Base-by-base conservation (phyloP, 2,329 filamentous ascomycete species). In the Biscogniauxia marginata region DNA sequence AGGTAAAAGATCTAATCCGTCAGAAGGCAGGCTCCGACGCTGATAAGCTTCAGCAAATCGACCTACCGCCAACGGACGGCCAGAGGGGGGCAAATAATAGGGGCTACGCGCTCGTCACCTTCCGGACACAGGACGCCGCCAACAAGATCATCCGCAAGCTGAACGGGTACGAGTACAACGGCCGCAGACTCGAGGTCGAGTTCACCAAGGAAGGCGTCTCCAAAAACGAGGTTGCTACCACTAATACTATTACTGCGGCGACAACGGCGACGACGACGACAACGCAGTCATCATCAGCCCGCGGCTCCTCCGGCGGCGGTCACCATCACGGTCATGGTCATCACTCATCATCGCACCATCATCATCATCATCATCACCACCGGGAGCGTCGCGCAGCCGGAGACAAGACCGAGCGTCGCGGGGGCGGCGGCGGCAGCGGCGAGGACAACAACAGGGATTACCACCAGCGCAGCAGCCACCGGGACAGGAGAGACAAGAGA, bases 151-250 rank as follows among this genome's bases (percentile, higher is more conserved):
- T 71, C 46, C 60, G 59, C 45, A 60, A 57, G n/a, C 66, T 71
- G 20, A 56, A 71, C 45, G 64, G 65, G 4, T 59, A 55, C 53
- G 64, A 64, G 45, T 64, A 64, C 34, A 65, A 67, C 4, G 66
- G 67, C 3, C 63, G 62, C 7, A 54, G 53, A 20, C 51, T 70
- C n/a, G 63, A 55, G 22, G 68, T 60, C 9, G 60, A 62, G 20
- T 59, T 65, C 46, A 67, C 66, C 7, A 70, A 65, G 30, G 69
- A 71, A 46, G 67, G 66, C 13, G 64, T 66, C 22, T 66, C 68
- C 5, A 61, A 65, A 23, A 56, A 60, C 45, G 65, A 67, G 48
- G 46, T 57, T 13, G 46, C 49, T 7, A 58, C 48, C 39, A 51
- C 59, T 21, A 54, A 54, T 8, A 7, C 50, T 23, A 21, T 13